Evolutionary conservation across 2,329 filamentous ascomycete species (phyloP), one percentile per base, ranked within the genome.

Genomic region (Diaporthe citrichinensis): DNA sequence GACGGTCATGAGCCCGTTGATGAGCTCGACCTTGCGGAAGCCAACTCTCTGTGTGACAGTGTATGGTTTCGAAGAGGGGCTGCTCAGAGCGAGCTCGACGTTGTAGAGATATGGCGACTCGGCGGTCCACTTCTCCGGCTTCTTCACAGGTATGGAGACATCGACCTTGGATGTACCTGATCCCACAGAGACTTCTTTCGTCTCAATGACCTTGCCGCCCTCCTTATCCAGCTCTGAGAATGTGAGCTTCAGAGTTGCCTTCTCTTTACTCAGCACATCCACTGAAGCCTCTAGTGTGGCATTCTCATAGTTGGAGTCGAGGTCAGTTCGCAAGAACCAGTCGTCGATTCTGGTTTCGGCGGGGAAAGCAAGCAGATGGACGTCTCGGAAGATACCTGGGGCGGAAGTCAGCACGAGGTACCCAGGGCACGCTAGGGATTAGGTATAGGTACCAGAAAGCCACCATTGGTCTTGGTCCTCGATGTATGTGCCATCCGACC

Each of bases 381-480:
- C 92, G 79, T 94, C 92, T 28, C 92, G 87, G 79, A 93, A 94
- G 53, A 94, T 94, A 7, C 89, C 86, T 87, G 1, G 6, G 36
- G 23, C 3, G 36, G n/a, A 8, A 5, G 9, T 73, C 20, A 74
- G 65, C 2, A 34, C 20, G 3, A 15, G 41, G 14, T 17, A 34
- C 9, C 23, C 2, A 31, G 49, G 14, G 34, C 34, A 34, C 25
- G 12, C 17, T 4, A 2, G 10, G n/a, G 8, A 8, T 8, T 8
- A 12, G 44, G 53, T 3, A 4, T 17, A 62, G 68, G 17, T 83
- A 86, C 88, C 89, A 31, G 89, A 91, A 7, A 93, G 83, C 89
- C 91, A 92, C 92, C 92, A 94, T 79, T 93, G 91, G 80, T 94
- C 91, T 78, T 92, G 91, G 73, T 94, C 92, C 81, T 94, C 92